Percentiles rank a stretch among this genome's conserved stretches.
phyloP scores from a whole-genome alignment of 2,329 filamentous ascomycete species.

The Fusarium vanettenii region DNA sequence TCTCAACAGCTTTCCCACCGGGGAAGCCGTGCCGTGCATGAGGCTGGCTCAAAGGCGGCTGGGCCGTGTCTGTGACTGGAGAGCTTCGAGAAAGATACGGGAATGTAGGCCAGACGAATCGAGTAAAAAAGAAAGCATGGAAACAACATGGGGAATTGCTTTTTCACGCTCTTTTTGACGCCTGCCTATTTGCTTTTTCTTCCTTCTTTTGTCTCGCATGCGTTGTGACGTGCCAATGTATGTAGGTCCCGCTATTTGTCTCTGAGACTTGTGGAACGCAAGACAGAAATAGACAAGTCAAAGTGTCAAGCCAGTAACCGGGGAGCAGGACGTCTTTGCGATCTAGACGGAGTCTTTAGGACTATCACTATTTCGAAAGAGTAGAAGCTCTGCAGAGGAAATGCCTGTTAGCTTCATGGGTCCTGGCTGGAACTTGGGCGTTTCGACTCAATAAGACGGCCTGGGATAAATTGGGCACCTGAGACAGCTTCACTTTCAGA shows the following conservation, averaged over 20 bases:
- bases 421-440: constrained; percentile 8
- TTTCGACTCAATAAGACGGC: constrained; percentile 2
- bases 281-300: constrained; percentile 9
- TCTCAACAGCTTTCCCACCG: constrained; percentile 9
- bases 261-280: constrained; percentile 14
- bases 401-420: background rate
- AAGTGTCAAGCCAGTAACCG: constrained; percentile 14
- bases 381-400: constrained; percentile 11
- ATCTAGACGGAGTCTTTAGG: background rate
- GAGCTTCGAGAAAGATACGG: constrained; percentile 30
- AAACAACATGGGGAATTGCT: constrained; percentile 5
- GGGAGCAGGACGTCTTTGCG: constrained; percentile 25
- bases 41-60: constrained; percentile 29
- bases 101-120: background rate
- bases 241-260: constrained; percentile 30
- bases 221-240: constrained; percentile 22
- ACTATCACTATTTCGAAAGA: background rate
- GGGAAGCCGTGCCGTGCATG: constrained; percentile 15
- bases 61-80: constrained; percentile 9
- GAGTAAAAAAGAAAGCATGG: background rate
- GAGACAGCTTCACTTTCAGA: constrained; percentile 21
- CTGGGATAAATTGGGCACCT: constrained; percentile 11
- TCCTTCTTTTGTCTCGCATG: constrained; percentile 21
- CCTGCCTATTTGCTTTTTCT: background rate
- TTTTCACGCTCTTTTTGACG: background rate